Base-by-base conservation (phyloP, 352 stramenopile species). In the Phytophthora pluvialis region DNA sequence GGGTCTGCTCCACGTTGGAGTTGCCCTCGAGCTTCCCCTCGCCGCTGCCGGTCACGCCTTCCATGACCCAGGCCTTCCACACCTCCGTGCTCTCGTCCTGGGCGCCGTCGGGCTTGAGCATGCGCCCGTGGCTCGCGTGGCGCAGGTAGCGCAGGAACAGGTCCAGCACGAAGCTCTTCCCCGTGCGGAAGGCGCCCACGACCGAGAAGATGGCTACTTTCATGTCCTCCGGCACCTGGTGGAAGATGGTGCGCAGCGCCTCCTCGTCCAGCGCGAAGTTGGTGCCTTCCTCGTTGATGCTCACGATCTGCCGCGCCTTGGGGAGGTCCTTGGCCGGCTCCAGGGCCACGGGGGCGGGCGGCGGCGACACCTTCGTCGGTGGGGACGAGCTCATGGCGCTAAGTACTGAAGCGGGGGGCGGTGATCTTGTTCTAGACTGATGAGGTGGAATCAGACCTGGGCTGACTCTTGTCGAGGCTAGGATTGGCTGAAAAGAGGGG, bases 161-260 rank as follows among this genome's bases (percentile, higher is more conserved):
- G 67, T 97, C 98, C 36, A 99, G 76, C 32, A 99, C 83, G 77
- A 99, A 99, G 28, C 86, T 98, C 70, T 99, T 99, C 51, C 98
- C 98, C 28, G 97, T 99, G 48, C 98, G 92, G 81, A 99, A 99
- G 6, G 97, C 97, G 40, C 98, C 98, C 1, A 99, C 97, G 10
- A 99, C 97, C 36, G 91, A 98, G 35, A 99, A 89, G 33, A 99
- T 98, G 18, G 95, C 81, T 9, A 99, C 97, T 76, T 99, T 98
- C 88, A 97, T 99, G 55, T 95, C 90, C 43, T 89, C 81, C 10
- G 92, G 96, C 57, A 86, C 80, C 54, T 86, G 80, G 58, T 80
- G 74, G 51, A 91, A 92, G 62, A 95, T 95, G 29, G 76, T 63
- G 36, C 83, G 72, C 36, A 95, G 78, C 46, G 80, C 85, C 31